Evolutionary conservation across 805 yeast species (phyloP).

Genomic region (Kodamaea sagamina): DNA sequence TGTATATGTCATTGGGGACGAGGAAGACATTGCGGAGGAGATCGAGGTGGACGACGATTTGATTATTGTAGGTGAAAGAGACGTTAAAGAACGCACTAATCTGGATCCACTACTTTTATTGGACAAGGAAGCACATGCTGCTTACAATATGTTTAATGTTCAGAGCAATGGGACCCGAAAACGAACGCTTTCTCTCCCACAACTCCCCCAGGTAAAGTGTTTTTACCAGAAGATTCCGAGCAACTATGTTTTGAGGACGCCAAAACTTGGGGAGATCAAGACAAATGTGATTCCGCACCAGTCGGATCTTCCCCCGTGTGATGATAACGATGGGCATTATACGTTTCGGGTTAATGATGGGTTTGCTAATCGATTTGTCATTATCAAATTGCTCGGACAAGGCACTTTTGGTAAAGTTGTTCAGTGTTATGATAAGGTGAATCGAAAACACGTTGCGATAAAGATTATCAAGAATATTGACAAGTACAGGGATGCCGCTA

Average conservation of each 20-base stretch:
- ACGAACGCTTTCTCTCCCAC: slow-evolving; percentile 46
- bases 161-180: slow-evolving; percentile 31
- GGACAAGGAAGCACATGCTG: slow-evolving; percentile 42
- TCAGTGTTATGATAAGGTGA: slow-evolving; percentile 69
- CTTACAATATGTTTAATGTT: slow-evolving; percentile 43
- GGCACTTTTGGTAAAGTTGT: slow-evolving; percentile 93
- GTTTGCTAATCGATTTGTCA: slow-evolving; percentile 75
- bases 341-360: slow-evolving; percentile 57
- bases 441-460: slow-evolving; percentile 73
- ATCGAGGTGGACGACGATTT: slow-evolving; percentile 35
- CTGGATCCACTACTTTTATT: slow-evolving; percentile 38
- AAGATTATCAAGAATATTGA: slow-evolving; percentile 91
- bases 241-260: slow-evolving; percentile 37
- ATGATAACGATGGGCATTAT: slow-evolving; percentile 76
- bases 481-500: slow-evolving; percentile 93
- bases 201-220: slow-evolving; percentile 46
- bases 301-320: slow-evolving; percentile 43
- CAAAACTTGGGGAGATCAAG: slow-evolving; percentile 42
- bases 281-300: slow-evolving; percentile 41
- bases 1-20: slow-evolving; percentile 14
- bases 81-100: slow-evolving; percentile 13
- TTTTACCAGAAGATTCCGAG: slow-evolving; percentile 41
- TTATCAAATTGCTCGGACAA: slow-evolving; percentile 74
- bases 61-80: slow-evolving; percentile 39
- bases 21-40: slow-evolving; percentile 14